A percentile compares a stretch with the other conserved stretches of the same genome.
Evolutionary conservation across 805 yeast genomes (phyloP).

Genomic region (Lipomyces mesembrius): DNA sequence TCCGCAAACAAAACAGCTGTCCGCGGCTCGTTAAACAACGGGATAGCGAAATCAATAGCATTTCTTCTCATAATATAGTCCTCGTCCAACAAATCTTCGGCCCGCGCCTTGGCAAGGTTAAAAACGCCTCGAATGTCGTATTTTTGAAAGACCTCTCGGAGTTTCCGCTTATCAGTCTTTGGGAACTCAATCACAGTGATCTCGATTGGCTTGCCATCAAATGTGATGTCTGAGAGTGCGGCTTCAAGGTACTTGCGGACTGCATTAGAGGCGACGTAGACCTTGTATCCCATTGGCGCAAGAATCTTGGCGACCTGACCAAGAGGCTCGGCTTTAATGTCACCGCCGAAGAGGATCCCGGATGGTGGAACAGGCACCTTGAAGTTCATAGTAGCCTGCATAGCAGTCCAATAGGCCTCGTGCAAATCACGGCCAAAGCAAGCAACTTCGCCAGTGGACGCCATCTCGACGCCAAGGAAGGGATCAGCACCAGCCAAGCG

Average conservation of each 20-base stretch:
- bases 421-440: slow-evolving; percentile 84
- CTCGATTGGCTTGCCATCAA: slow-evolving; percentile 45
- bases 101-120: slow-evolving; percentile 89
- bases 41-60: slow-evolving; percentile 97
- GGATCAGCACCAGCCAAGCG: slow-evolving; percentile 99
- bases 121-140: slow-evolving; percentile 85
- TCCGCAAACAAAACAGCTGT: slow-evolving; percentile 86
- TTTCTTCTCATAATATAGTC: slow-evolving; percentile 99
- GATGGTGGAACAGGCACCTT: slow-evolving; percentile 87
- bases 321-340: slow-evolving; percentile 68
- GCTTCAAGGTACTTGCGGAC: slow-evolving; percentile 71
- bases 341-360: slow-evolving; percentile 95
- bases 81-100: slow-evolving; percentile 79
- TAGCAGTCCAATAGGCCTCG: slow-evolving; percentile 97
- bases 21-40: slow-evolving; percentile 94
- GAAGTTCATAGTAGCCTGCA: slow-evolving; percentile 97
- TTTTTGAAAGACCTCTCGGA: slow-evolving; percentile 90
- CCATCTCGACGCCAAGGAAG: slow-evolving; percentile 98
- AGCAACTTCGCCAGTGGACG: slow-evolving; percentile 98
- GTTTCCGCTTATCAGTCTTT: slow-evolving; percentile 86
- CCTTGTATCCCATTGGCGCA: slow-evolving; percentile 76
- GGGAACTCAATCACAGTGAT: slow-evolving; percentile 85
- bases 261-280: slow-evolving; percentile 72
- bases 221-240: slow-evolving; percentile 49
- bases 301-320: slow-evolving; percentile 74